Base-by-base conservation (phyloP, 768 basidiomycete species). In the Mycena pura region DNA sequence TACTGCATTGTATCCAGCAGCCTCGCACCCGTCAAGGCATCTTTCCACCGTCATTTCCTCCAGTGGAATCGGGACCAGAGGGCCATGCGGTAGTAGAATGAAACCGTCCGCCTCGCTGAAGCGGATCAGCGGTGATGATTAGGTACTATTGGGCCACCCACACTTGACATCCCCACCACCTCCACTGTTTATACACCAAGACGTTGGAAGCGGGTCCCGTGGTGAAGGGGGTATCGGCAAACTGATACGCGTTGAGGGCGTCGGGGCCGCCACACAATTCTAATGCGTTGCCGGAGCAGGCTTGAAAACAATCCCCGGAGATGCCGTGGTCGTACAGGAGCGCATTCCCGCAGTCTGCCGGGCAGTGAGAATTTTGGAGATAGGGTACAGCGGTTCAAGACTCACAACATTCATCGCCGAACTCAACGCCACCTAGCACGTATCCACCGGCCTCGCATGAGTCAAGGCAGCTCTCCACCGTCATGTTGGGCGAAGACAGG, bases 401-500 rank as follows among this genome's bases (percentile, higher is more conserved):
- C 70, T 21, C 17, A 69, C 70, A 69, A 28, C 70, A 70, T 60
- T 70, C 68, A 17, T 48, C 45, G 1, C 65, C 68, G 40, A 60
- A 70, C 27, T 70, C 69, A 15, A 70, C 45, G 4, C 67, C 69
- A 14, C 50, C 69, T 14, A 70, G 61, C 6, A 51, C 32, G 34
- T 56, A 70, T 25, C 63, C 65, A 14, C 29, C 32, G 19, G 57
- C 53, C 28, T 29, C 44, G 46, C 69, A 70, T 6, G 52, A 15
- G 50, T 65, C 68, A 28, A 70, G 57, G 32, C 69, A 70, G 28
- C 38, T 61, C 36, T 66, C 61, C 34, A 70, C 68, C 5, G 65
- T 68, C 39, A 53, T 63, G 50, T 38, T 53, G 44, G 53, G 17
- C 14, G 38, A 44, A 41, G 55, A 63, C n/a, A 58, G 32, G n/a